phyloP scores from a whole-genome alignment of 192 early-diverging fungal species.

The Backusella circina region DNA sequence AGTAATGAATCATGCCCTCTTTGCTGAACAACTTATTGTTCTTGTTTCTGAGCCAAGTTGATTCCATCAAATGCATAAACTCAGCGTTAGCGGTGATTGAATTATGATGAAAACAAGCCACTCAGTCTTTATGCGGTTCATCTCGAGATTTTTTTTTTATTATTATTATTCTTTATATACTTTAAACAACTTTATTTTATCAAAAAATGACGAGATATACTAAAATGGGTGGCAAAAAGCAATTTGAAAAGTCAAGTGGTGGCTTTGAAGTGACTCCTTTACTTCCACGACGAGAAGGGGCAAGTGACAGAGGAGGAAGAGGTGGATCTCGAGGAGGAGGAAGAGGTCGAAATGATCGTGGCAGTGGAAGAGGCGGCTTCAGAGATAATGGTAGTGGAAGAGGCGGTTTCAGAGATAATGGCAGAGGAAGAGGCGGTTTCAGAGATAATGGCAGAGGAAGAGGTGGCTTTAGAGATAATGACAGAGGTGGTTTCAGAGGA shows the following conservation, averaged over 20 bases:
- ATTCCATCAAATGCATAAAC: no score
- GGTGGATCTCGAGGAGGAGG: not conserved
- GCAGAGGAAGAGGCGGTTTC: not conserved
- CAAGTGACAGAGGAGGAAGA: not conserved
- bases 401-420: not conserved
- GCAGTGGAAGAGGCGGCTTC: not conserved
- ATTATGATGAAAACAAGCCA: no score
- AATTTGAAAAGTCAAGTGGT: constrained; percentile 1
- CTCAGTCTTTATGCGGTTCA: no score
- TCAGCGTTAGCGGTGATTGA: no score
- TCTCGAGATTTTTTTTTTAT: no score
- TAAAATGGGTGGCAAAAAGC: constrained; percentile 41
- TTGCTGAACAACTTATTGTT: no score
- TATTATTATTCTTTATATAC: no score
- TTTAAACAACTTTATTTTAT: no score
- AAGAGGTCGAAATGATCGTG: not conserved
- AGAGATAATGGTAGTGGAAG: not conserved
- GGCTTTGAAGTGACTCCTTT: constrained; percentile 13
- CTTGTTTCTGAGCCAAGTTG: no score
- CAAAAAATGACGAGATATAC: constrained; percentile 50
- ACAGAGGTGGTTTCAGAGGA: not conserved
- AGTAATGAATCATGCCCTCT: no score
- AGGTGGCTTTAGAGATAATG: not conserved
- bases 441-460: not conserved
- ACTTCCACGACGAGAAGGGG: not conserved